Evolutionary conservation across 495 filamentous ascomycete genomes (phyloP), one percentile per base, ranked within the genome.

Genomic region (Lentithecium fluviatile): DNA sequence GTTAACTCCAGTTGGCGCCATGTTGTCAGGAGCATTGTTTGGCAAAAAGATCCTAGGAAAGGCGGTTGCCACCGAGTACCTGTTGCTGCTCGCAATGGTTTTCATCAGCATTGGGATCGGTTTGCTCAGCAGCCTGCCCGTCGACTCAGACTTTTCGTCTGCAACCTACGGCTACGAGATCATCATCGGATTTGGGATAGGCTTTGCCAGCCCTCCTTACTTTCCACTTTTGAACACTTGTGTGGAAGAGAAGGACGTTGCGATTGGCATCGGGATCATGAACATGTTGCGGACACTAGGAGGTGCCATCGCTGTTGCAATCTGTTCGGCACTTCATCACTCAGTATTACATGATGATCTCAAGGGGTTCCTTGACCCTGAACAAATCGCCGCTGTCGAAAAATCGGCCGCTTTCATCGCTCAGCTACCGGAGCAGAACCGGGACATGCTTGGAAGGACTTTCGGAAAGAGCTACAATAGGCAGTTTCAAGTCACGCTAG

Each of bases 251-350:
- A 59, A 56, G 24, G 54, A 67, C 21, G 42, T 60, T 37, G 48
- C 66, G 15, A 43, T 61, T 11, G 68, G 52, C 20, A 68, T 58
- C 11, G 66, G 61, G 3, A 53, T 62, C 24, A 34, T 64, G 38
- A 70, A 70, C 47, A 66, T 62, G 56, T 48, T 60, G 21, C 68
- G 68, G 8, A 68, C 66, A 1, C 49, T 70, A 1, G 68, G 68
- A 15, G 68, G 68, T 5, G 51, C 48, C 24, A 42, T 70, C 6
- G 68, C 56, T 0, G 50, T 70, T n/a, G 65, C 68, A 4, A 64
- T 68, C 15, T 65, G 57, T 50, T 60, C 57, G 12, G 60, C 66
- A 5, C 58, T 69, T 13, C 62, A 66, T 26, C 60, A 68, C 46
- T 52, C 57, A 8, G 21, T 23, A 5, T 49, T 70, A 1, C 26